Base-by-base conservation (phyloP, 306 rosid species). In the Medicago arabica region DNA sequence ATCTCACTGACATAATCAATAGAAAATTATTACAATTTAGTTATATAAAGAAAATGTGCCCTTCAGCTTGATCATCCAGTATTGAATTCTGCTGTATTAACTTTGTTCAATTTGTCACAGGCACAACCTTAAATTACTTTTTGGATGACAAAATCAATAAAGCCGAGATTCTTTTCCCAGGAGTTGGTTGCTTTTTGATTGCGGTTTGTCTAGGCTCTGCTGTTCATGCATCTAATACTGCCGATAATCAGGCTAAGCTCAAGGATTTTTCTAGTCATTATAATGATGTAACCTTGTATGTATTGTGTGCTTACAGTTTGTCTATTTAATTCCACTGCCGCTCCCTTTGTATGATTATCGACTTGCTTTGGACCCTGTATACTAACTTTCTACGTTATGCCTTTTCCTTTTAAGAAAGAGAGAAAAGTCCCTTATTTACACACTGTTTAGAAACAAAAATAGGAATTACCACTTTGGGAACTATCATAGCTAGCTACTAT, bases 151-250 rank as follows among this genome's bases (percentile, higher is more conserved):
- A 75, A 72, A 94, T 94, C 78, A 94, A 94, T 47, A 91, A 59
- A 61, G 98, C 98, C 8, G 92, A 90, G 82, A 87, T 94, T 74
- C 93, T 94, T 82, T 94, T 94, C 82, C 85, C 97, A 1, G 97
- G 97, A 49, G 97, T 88, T 69, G 98, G 77, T 51, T 94, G 98
- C 87, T 92, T 94, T 81, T 81, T 91, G 85, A 38, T 92, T 44
- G 96, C 98, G 5, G 98, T 90, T 67, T 90, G 89, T 83, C 88
- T 94, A 51, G 98, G 95, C 40, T 86, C 96, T 28, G 86, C 87
- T 65, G 98, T 94, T 74, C 95, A 91, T 86, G 77, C 96, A 63
- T 94, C 98, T 60, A 94, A 94, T 82, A 77, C 87, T 49, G 75
- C 89, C 44, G 98, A 90, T 83, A 85, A 94, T 64, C 76, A 86